Conservation (phyloP, 2,329 filamentous ascomycete species). For the Sclerotiophoma versabilis region DNA sequence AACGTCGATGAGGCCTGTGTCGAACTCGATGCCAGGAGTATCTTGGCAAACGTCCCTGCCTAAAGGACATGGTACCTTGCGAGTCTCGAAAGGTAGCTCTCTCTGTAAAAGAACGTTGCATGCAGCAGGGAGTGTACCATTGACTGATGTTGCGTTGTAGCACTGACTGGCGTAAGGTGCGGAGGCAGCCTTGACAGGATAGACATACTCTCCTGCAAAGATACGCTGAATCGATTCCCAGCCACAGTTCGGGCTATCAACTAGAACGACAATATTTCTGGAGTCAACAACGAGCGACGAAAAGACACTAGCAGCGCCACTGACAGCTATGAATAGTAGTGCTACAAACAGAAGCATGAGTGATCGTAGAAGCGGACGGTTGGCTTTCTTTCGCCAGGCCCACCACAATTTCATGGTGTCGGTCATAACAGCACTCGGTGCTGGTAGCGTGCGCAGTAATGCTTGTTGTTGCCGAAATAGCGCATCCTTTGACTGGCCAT, state of each 20-base stretch:
- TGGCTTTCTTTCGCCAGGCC: conserved; percentile 21
- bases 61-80: conserved; percentile 21
- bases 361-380: conserved; percentile 15
- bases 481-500: conserved; percentile 16
- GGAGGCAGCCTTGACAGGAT: conserved; percentile 5
- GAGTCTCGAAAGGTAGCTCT: conserved; percentile 1
- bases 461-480: conserved; percentile 31
- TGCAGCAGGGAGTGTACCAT: not conserved
- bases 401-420: conserved; percentile 29
- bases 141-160: conserved; percentile 2
- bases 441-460: conserved; percentile 25
- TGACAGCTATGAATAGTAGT: conserved; percentile 13
- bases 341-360: conserved; percentile 12
- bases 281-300: conserved; percentile 27
- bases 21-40: conserved; percentile 4
- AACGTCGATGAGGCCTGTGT: conserved; percentile 21
- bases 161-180: conserved; percentile 18
- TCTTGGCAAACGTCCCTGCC: not conserved
- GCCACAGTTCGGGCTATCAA: conserved; percentile 19
- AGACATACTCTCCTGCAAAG: not conserved
- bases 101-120: conserved; percentile 1
- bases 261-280: conserved; percentile 20
- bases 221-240: conserved; percentile 2
- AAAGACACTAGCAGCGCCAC: conserved; percentile 23
- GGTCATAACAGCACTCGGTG: conserved; percentile 22